Evolutionary conservation across 495 filamentous ascomycete species (phyloP), one percentile per base, ranked within the genome.

Genomic region (Hypoxylon fuscum): DNA sequence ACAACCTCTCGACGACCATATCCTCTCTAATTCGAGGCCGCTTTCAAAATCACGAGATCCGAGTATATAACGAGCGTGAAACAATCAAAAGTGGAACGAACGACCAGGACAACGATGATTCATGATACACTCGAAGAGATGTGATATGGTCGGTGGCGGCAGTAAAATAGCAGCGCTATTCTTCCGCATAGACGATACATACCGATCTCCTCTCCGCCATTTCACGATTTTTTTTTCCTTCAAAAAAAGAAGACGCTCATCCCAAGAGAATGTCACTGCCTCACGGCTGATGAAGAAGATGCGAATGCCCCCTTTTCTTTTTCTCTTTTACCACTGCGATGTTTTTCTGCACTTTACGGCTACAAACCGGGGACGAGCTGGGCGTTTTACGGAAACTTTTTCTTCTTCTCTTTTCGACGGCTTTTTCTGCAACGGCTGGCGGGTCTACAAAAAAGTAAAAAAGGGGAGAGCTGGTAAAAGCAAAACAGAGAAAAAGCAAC

Each of bases 181-280:
- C 29, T 38, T n/a, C 23, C 14, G 23, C 25, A 9, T 32, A 42
- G 31, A 7, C 41, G 20, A 12, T 10, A 29, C 20, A 9, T 32
- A 1, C 21, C 10, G 2, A 4, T 43, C 37, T 32, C 21, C 49
- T 41, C 34, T 23, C 12, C 27, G 25, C 27, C 3, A 31, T 14
- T 51, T 44, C 21, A 7, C 22, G 17, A 7, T 31, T 27, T 29
- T 32, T 45, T 54, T 44, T 27, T 27, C 31, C 41, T 46, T 34
- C 21, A 20, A 31, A 27, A 37, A 64, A 57, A 55, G 55, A 20
- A 57, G 29, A 60, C 63, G 52, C 35, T 66, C 63, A 45, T 48
- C 57, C 38, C 25, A 35, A 52, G 56, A 66, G 62, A 66, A 47
- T 46, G 57, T 43, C 31, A 61, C n/a, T 32, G 63, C 63, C 63